These are phyloP conservation scores for Vitis hybrid DNA, from an alignment of 177 flowering plant genomes.

Conservation along the genomic window DNA sequence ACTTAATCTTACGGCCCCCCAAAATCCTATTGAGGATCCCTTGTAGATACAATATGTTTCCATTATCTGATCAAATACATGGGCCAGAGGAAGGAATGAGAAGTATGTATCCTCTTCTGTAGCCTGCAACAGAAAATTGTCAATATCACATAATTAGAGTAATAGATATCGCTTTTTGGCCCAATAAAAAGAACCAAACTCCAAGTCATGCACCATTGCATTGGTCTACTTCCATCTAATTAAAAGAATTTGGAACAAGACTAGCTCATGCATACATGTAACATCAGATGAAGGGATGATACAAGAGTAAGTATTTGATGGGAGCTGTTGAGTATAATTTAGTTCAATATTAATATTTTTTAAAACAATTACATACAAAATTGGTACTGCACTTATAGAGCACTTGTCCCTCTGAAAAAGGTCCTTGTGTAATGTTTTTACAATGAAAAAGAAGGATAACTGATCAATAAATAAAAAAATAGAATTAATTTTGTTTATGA, in stretches of 20 bases:
- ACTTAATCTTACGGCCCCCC: conserved; percentile 70
- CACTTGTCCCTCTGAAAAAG: too few relatives aligned
- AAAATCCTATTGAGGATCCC: conserved; percentile 86
- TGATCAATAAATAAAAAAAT: too few relatives aligned
- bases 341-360: too few relatives aligned
- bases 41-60: conserved; percentile 74
- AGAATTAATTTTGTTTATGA: too few relatives aligned
- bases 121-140: conserved; percentile 35
- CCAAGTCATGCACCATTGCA: neutral
- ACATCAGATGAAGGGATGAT: too few relatives aligned
- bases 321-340: too few relatives aligned
- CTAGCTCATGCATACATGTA: too few relatives aligned
- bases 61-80: conserved; percentile 82
- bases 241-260: neutral
- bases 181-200: neutral
- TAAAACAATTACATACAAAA: too few relatives aligned
- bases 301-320: too few relatives aligned
- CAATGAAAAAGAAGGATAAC: too few relatives aligned
- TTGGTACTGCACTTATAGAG: too few relatives aligned
- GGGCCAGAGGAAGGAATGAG: conserved; percentile 95
- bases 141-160: neutral
- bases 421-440: too few relatives aligned
- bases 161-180: neutral
- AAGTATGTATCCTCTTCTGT: conserved; percentile 74
- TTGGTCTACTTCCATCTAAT: neutral